phyloP scores from a whole-genome alignment of 2,329 filamentous ascomycete species.

The Blastomyces parvus region DNA sequence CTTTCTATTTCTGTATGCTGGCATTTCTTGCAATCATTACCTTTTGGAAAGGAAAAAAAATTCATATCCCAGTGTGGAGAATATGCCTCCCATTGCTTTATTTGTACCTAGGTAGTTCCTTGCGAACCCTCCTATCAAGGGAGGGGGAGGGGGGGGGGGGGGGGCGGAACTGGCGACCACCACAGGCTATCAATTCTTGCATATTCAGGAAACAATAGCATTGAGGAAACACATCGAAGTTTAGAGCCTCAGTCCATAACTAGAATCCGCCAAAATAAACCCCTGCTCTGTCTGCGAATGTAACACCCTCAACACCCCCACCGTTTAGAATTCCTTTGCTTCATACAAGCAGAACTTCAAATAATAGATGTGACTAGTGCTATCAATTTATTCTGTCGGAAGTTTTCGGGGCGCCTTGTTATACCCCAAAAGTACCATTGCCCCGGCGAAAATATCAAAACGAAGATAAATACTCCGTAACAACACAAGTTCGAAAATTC shows the following conservation, averaged over 20 bases:
- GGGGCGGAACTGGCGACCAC: background rate
- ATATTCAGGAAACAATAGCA: background rate
- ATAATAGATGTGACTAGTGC: no score
- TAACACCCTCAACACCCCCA: no score
- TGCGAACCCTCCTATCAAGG: background rate
- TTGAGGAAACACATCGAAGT: no score
- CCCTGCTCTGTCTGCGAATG: no score
- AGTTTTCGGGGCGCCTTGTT: no score
- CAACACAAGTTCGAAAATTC: background rate
- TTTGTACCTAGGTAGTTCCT: background rate
- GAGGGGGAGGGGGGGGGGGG: no score
- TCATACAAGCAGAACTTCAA: no score
- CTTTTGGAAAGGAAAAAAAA: background rate
- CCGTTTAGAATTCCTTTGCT: no score
- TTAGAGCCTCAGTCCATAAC: background rate
- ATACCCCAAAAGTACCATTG: no score
- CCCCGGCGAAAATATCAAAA: constrained; percentile 9
- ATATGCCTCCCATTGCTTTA: background rate
- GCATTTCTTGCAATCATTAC: background rate
- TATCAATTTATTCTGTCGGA: no score
- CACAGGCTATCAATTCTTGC: background rate
- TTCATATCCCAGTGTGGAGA: background rate
- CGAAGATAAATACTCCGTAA: no score
- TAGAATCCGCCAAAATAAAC: no score
- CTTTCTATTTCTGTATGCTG: background rate